Evolutionary conservation across 2,329 filamentous ascomycete genomes (phyloP).

Genomic region (Alternaria ethzedia): DNA sequence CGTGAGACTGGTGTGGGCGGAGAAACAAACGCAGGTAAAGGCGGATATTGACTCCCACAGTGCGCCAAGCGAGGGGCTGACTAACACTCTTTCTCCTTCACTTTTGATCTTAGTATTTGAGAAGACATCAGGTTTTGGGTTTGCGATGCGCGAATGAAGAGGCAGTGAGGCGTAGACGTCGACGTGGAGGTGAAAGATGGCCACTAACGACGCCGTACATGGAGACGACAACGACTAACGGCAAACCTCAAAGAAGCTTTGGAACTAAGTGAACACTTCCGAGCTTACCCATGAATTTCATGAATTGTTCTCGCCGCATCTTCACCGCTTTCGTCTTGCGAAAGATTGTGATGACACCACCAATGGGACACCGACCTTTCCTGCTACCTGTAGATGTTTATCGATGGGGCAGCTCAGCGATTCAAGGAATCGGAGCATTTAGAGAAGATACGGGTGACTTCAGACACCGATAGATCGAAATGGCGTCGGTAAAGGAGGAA

Average conservation of each 20-base stretch:
- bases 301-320: not conserved
- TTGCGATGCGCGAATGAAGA: not conserved
- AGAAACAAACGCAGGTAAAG: not conserved
- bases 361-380: not conserved
- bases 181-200: not conserved
- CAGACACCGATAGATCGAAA: not conserved
- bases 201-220: not conserved
- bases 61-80: not conserved
- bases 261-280: not conserved
- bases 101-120: accelerated
- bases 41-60: not conserved
- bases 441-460: not conserved
- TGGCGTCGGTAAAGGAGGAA: not conserved
- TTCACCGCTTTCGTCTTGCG: not conserved
- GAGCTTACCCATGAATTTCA: accelerated
- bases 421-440: accelerated
- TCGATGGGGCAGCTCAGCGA: accelerated
- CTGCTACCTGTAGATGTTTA: not conserved
- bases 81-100: not conserved
- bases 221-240: not conserved
- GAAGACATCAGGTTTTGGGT: not conserved
- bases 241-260: not conserved
- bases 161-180: not conserved
- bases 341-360: not conserved
- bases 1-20: not conserved